Conservation (phyloP, 768 basidiomycete species). For the Psilocybe tampanensis region DNA sequence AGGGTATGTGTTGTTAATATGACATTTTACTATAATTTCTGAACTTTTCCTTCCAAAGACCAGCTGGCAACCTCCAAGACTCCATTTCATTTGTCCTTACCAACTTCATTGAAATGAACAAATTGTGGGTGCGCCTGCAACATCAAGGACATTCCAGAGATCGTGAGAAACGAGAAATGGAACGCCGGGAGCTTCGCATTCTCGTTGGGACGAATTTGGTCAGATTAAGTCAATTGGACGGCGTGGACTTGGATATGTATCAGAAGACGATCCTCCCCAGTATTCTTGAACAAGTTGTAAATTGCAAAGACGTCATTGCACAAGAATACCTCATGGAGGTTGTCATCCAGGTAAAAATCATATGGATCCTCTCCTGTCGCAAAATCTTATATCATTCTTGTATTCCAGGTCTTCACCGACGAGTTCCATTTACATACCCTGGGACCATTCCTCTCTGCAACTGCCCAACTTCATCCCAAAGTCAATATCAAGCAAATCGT, state of each 20-base stretch:
- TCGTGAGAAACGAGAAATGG: constrained; percentile 96
- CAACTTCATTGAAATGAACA: constrained; percentile 99
- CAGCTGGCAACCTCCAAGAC: constrained; percentile 89
- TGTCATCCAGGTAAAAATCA: constrained; percentile 82
- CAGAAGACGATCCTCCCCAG: constrained; percentile 84
- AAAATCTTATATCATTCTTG: neutral
- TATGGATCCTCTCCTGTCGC: neutral
- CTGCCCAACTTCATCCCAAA: constrained; percentile 94
- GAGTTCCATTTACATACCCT: constrained; percentile 97
- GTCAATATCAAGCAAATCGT: constrained; percentile 99
- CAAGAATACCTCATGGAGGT: constrained; percentile 99
- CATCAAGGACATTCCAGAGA: constrained; percentile 98
- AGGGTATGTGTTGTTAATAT: constrained; percentile 59
- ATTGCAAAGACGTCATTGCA: constrained; percentile 97
- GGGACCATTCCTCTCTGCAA: constrained; percentile 95
- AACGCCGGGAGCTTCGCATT: constrained; percentile 92
- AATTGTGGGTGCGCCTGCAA: constrained; percentile 98
- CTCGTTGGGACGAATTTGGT: constrained; percentile 98
- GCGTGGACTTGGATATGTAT: constrained; percentile 95
- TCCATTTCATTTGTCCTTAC: constrained; percentile 95
- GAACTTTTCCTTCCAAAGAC: constrained; percentile 45
- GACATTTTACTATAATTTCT: neutral
- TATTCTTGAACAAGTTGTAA: constrained; percentile 95
- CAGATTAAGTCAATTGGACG: constrained; percentile 91
- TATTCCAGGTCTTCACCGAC: constrained; percentile 89